Conservation (phyloP, 2,329 filamentous ascomycete species). For the Mycocentrospora acerina region DNA sequence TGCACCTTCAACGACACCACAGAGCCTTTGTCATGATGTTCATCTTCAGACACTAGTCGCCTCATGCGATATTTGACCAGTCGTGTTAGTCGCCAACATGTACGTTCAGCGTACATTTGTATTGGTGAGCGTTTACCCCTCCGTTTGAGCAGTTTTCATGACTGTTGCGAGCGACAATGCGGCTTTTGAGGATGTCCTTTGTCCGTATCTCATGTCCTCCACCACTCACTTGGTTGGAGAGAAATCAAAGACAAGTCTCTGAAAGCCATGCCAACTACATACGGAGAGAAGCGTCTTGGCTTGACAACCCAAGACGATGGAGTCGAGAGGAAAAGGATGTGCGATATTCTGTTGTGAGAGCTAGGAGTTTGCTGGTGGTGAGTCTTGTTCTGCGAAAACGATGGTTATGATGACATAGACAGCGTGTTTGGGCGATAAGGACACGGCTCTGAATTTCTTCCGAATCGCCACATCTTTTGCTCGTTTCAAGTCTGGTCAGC, state of each 20-base stretch:
- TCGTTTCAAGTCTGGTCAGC: slow-evolving; percentile 7
- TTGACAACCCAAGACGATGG: slow-evolving; percentile 14
- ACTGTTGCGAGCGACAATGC: slow-evolving; percentile 52
- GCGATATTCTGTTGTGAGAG: slow-evolving; percentile 20
- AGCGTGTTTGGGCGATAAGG: slow-evolving; percentile 5
- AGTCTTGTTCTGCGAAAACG: slow-evolving; percentile 12
- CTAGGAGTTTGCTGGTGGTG: slow-evolving; percentile 25
- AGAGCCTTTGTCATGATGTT: slow-evolving; percentile 54
- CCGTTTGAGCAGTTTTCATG: slow-evolving; percentile 23
- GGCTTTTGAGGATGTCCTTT: slow-evolving; percentile 98
- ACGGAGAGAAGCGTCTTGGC: slow-evolving; percentile 64
- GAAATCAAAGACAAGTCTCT: slow-evolving; percentile 94
- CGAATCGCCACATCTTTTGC: slow-evolving; percentile 12
- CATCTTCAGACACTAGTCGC: slow-evolving; percentile 51
- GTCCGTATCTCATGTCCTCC: slow-evolving; percentile 73
- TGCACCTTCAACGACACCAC: slow-evolving; percentile 40
- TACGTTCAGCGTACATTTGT: slow-evolving; percentile 53
- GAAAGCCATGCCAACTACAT: slow-evolving; percentile 78
- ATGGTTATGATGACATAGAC: slow-evolving; percentile 13
- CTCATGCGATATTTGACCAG: slow-evolving; percentile 57
- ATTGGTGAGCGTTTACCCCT: slow-evolving; percentile 59
- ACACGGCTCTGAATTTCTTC: slow-evolving; percentile 18
- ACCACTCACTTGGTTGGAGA: slow-evolving; percentile 56
- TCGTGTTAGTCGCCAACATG: slow-evolving; percentile 67
- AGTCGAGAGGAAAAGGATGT: slow-evolving; percentile 14